Conservation (phyloP, 257 asterid genomes). For the Leonotis leonurus region DNA sequence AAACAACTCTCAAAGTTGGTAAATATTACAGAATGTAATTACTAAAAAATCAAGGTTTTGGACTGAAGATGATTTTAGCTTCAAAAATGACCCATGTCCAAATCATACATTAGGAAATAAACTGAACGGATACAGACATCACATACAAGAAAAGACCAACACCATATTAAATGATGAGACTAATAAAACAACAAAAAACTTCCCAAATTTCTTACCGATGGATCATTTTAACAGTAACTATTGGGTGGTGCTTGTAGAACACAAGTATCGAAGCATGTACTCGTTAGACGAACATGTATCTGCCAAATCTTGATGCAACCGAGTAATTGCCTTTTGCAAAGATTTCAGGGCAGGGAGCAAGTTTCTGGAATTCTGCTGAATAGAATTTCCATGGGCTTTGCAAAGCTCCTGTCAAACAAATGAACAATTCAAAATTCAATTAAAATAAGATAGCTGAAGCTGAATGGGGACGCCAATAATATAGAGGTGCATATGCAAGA, state of each 20-base stretch:
- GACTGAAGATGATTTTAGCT: background rate
- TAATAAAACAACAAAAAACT: background rate
- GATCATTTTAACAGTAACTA: slow-evolving; percentile 13
- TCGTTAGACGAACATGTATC: slow-evolving; percentile 86
- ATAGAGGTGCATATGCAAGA: background rate
- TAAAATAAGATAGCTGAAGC: background rate
- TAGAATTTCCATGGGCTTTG: slow-evolving; percentile 62
- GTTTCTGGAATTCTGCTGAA: slow-evolving; percentile 75
- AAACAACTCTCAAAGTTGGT: too few relatives aligned
- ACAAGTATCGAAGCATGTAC: slow-evolving; percentile 75
- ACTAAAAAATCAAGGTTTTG: background rate
- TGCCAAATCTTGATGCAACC: slow-evolving; percentile 86
- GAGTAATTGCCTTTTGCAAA: slow-evolving; percentile 72
- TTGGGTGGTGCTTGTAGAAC: slow-evolving; percentile 44
- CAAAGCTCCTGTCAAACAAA: slow-evolving; percentile 58
- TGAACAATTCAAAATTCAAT: background rate
- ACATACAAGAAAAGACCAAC: background rate
- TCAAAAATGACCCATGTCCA: background rate
- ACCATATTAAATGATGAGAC: background rate
- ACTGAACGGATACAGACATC: background rate
- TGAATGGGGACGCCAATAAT: background rate
- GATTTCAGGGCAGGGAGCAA: slow-evolving; percentile 85
- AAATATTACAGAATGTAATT: too few relatives aligned
- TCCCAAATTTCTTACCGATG: slow-evolving; percentile 14
- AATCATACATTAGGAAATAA: background rate